Base-by-base conservation (phyloP, 1,139 yeast species). In the Kazachstania sp. region DNA sequence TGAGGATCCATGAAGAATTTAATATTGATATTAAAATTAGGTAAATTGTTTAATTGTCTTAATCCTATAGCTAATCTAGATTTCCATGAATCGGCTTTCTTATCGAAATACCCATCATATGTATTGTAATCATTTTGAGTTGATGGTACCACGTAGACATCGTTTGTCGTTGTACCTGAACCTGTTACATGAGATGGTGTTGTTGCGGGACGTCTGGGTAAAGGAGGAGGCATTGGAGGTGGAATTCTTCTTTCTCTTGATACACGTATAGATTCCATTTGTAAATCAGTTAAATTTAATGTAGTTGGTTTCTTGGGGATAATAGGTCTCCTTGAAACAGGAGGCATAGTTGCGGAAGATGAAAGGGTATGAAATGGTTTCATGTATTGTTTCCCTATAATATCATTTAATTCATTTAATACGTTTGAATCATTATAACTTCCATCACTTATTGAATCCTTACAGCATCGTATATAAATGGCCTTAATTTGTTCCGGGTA, bases 391-490 rank as follows among this genome's bases (percentile, higher is more conserved):
- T 51, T 43, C 15, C 49, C 40, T 15, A 65, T 58, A 37, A 63
- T 45, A 13, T 57, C 60, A 45, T 68, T 68, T 41, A 69, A 49
- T 38, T 63, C 61, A 36, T 54, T 49, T 51, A 59, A 52, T 2
- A 56, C 59, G 18, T 51, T 54, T 3, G 43, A 39, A 15, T 64
- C 60, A 49, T 76, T 82, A 16, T 50, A 38, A 41, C 77, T 77
- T 37, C 70, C 52, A 45, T 77, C 78, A 16, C 85, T 81, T 56
- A 84, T 70, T 1, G 90, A 81, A 38, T 75, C 74, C 43, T 83
- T 78, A 16, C 94, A 88, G 45, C 84, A 84, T 46, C 98, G 71
- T 40, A 94, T 85, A 63, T 81, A 88, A 6, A 94, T 86, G 0
- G 85, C 94, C 30, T 75, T 55, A 0, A 92, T 72, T 54, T 78